Evolutionary conservation across 352 stramenopile species (phyloP).

Genomic region (Blastocystis sp.): DNA sequence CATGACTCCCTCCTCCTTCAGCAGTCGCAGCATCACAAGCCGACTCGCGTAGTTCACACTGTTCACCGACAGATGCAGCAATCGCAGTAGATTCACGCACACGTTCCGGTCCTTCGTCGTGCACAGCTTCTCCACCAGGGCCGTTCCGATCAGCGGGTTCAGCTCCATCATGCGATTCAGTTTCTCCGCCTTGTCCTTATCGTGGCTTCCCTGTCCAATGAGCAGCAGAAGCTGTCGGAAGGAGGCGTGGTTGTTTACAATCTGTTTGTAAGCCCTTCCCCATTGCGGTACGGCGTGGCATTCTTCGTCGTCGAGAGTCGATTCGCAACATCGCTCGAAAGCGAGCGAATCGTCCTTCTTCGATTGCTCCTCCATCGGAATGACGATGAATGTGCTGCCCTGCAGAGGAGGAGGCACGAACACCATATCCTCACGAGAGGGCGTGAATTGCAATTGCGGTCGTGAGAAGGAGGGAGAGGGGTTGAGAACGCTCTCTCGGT

Average conservation of each 20-base stretch:
- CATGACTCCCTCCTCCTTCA: neutral
- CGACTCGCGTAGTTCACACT: constrained; percentile 24
- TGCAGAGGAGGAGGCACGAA: constrained; percentile 28
- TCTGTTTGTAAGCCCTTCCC: neutral
- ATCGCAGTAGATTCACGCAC: neutral
- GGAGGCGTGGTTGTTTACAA: constrained; percentile 12
- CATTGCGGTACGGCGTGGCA: neutral
- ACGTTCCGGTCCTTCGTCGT: neutral
- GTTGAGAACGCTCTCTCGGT: neutral
- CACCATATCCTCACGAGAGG: constrained; percentile 20
- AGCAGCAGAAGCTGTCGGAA: neutral
- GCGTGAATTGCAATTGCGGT: neutral
- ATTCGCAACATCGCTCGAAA: neutral
- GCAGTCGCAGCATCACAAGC: neutral
- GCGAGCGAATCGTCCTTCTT: neutral
- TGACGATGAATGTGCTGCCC: neutral
- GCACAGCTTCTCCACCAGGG: neutral
- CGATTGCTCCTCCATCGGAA: neutral
- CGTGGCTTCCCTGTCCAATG: too few relatives aligned
- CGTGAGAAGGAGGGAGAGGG: constrained; percentile 31
- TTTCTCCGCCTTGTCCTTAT: neutral
- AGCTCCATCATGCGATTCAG: neutral
- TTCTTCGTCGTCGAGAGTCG: neutral
- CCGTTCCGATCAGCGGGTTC: neutral
- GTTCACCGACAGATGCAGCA: neutral